Evolutionary conservation across 345 rosid species (phyloP).

Genomic region (Capsella bursapastoris): DNA sequence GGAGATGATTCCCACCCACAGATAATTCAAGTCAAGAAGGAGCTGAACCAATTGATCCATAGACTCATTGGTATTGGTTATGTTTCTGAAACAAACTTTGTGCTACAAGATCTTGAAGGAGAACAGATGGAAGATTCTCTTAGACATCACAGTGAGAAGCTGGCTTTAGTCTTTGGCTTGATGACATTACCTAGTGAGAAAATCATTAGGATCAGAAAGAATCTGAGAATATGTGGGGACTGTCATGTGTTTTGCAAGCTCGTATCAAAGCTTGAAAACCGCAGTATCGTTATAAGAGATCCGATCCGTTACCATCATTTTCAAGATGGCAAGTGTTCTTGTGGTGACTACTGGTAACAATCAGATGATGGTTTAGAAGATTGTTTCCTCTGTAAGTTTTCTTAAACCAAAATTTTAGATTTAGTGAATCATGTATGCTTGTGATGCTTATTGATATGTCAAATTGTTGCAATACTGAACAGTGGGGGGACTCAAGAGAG

Average conservation of each 20-base stretch:
- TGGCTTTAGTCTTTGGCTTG: constrained; percentile 64
- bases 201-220: constrained; percentile 66
- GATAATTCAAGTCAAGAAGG: constrained; percentile 48
- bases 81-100: constrained; percentile 67
- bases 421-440: background rate
- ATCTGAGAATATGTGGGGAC: constrained; percentile 70
- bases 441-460: background rate
- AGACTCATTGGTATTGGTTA: constrained; percentile 58
- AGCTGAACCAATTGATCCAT: constrained; percentile 49
- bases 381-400: background rate
- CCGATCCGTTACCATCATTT: constrained; percentile 75
- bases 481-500: background rate
- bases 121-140: constrained; percentile 73
- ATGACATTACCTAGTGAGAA: constrained; percentile 48
- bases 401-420: constrained; percentile 3
- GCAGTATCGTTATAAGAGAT: constrained; percentile 63
- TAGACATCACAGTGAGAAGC: constrained; percentile 67
- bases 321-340: constrained; percentile 61
- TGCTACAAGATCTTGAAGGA: constrained; percentile 70
- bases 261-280: constrained; percentile 55
- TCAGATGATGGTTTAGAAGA: background rate
- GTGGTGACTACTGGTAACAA: constrained; percentile 70
- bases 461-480: background rate
- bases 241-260: constrained; percentile 72
- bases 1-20: constrained; percentile 72